Percentiles rank a stretch among this genome's conserved stretches.
Evolutionary conservation across 2,329 filamentous ascomycete genomes (phyloP).

Genomic region (Phaeosphaeria sp.): DNA sequence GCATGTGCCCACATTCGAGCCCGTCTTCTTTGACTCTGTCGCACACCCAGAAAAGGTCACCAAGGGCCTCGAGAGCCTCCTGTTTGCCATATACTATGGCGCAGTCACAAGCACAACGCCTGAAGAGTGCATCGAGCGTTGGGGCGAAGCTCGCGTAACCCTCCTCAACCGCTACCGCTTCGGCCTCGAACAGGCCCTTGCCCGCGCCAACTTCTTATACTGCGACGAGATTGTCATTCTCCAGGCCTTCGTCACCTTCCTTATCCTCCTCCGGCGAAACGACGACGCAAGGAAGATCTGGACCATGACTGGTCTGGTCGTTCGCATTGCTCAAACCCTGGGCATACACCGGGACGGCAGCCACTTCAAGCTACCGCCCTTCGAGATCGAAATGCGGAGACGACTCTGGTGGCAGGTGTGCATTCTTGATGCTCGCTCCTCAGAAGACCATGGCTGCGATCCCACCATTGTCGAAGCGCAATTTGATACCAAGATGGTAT

Average conservation of each 20-base stretch:
- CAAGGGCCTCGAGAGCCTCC: slow-evolving; percentile 63
- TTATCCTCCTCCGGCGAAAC: slow-evolving; percentile 63
- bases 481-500: slow-evolving; percentile 65
- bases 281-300: slow-evolving; percentile 61
- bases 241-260: slow-evolving; percentile 68
- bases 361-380: slow-evolving; percentile 63
- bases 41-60: slow-evolving; percentile 65
- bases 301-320: slow-evolving; percentile 65
- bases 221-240: slow-evolving; percentile 68
- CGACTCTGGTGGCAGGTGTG: slow-evolving; percentile 67
- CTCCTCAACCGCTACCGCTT: slow-evolving; percentile 66
- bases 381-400: slow-evolving; percentile 66
- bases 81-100: slow-evolving; percentile 69
- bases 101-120: slow-evolving; percentile 60
- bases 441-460: slow-evolving; percentile 70
- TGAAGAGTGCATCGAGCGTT: slow-evolving; percentile 55
- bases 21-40: slow-evolving; percentile 66
- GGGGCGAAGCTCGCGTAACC: slow-evolving; percentile 60
- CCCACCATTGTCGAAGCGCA: slow-evolving; percentile 64
- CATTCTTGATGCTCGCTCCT: slow-evolving; percentile 65
- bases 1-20: slow-evolving; percentile 71
- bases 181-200: slow-evolving; percentile 68
- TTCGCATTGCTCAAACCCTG: slow-evolving; percentile 66
- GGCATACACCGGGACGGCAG: slow-evolving; percentile 67
- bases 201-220: slow-evolving; percentile 67